Base-by-base conservation (phyloP, 1,139 yeast genomes). In the Magnusiomyces magnusii region DNA sequence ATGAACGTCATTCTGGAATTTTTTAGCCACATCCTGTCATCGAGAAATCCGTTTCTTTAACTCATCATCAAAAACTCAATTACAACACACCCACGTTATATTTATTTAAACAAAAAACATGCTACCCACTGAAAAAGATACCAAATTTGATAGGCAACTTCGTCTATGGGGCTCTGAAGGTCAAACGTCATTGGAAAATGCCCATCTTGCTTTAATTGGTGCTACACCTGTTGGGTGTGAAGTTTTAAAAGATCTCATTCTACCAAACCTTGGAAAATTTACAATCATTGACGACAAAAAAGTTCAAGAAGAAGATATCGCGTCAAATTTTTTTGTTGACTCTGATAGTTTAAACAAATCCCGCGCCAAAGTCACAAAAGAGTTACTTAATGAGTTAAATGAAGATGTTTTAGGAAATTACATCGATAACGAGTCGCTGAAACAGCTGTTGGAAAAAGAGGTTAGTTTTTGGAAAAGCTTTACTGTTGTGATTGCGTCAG, bases 91-190 rank as follows among this genome's bases (percentile, higher is more conserved):
- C n/a, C n/a, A n/a, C n/a, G n/a, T n/a, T n/a, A n/a, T n/a, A n/a
- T n/a, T n/a, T n/a, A n/a, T n/a, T n/a, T n/a, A n/a, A n/a, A n/a
- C 44, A 41, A 5, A 41, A 41, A 41, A 25, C 27, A 44, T 44
- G 60, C 47, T 57, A 25, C 68, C 67, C 13, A 60, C 66, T 21
- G 66, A 62, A 50, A 68, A 63, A 60, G 71, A 67, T 52, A 64
- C 65, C 49, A 69, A 68, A 58, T 92, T 90, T 70, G 98, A 93
- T 72, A 80, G 99, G 54, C 99, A 93, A 70, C 74, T 92, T 61
- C 79, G 98, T 50, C 75, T 93, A 23, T 93, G 99, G 99, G 93
- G 90, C 0, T 68, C 80, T 0, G 72, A 80, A 1, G 98, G 98
- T 2, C 99, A 93, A 68, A 65, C 73, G 7, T 77, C 78, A 2